These are phyloP conservation scores for Schwanniomyces polymorphus DNA, from an alignment of 805 yeast genomes.

Conservation along the genomic window DNA sequence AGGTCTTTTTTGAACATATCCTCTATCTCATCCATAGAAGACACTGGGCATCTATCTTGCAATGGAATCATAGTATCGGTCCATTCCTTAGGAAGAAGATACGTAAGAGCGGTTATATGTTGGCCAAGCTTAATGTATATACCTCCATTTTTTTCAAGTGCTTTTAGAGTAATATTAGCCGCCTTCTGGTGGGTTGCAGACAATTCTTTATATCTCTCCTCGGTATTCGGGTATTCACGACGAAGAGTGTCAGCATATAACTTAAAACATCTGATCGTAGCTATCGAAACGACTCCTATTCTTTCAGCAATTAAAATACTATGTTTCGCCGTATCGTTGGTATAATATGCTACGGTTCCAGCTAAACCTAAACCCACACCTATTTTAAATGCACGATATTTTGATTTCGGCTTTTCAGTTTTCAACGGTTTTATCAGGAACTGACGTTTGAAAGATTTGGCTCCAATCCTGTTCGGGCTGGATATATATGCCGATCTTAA, in stretches of 20 bases:
- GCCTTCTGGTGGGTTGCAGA: constrained; percentile 69
- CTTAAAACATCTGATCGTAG: constrained; percentile 71
- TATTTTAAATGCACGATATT: constrained; percentile 15
- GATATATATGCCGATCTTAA: neutral
- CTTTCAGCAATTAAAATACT: constrained; percentile 43
- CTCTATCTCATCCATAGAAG: constrained; percentile 67
- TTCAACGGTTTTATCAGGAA: neutral
- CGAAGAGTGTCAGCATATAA: constrained; percentile 62
- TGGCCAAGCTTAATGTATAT: constrained; percentile 93
- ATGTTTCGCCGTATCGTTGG: constrained; percentile 41
- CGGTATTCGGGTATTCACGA: constrained; percentile 36
- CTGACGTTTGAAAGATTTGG: neutral
- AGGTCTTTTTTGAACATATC: constrained; percentile 69
- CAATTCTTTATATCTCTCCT: constrained; percentile 53
- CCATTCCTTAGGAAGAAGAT: constrained; percentile 91
- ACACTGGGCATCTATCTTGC: constrained; percentile 86
- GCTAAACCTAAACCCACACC: constrained; percentile 30
- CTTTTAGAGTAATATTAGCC: constrained; percentile 74
- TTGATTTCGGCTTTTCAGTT: constrained; percentile 2
- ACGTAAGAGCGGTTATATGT: constrained; percentile 89
- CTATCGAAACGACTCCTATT: constrained; percentile 62
- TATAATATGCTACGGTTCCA: constrained; percentile 27
- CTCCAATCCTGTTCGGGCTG: neutral
- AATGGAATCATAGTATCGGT: constrained; percentile 90
- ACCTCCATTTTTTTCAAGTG: constrained; percentile 87